These are phyloP conservation scores for Apiotrichum sp. DNA, from an alignment of 1,284 basidiomycete species.

Conservation along the genomic window DNA sequence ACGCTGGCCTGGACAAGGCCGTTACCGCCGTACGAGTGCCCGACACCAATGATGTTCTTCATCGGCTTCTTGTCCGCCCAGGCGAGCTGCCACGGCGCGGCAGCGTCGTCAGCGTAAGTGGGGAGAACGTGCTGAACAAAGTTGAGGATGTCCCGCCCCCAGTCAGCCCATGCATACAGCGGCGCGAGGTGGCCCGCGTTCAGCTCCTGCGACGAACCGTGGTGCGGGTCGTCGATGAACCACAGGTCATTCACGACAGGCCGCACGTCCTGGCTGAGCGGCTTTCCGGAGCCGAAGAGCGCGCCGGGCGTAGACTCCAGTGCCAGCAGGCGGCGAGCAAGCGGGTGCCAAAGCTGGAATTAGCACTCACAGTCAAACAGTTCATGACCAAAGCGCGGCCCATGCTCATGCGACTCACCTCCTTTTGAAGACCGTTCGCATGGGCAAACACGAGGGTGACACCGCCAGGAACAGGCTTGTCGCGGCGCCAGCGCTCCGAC, in stretches of 20 bases:
- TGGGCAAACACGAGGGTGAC: slow-evolving; percentile 67
- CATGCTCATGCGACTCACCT: slow-evolving; percentile 50
- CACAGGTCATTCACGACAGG: slow-evolving; percentile 65
- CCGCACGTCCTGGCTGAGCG: neutral
- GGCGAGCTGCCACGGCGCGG: slow-evolving; percentile 7
- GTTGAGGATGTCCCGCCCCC: slow-evolving; percentile 41
- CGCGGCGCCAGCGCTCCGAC: slow-evolving; percentile 18
- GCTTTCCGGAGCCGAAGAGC: slow-evolving; percentile 2
- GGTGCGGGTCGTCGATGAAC: slow-evolving; percentile 68
- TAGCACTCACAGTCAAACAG: too few species aligned
- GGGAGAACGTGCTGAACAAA: slow-evolving; percentile 50
- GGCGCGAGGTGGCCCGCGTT: slow-evolving; percentile 55
- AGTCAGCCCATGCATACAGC: slow-evolving; percentile 38
- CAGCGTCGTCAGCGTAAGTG: neutral
- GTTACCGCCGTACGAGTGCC: slow-evolving; percentile 76
- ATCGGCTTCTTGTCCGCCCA: slow-evolving; percentile 4
- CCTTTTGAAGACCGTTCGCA: slow-evolving; percentile 77
- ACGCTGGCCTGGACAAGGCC: slow-evolving; percentile 58
- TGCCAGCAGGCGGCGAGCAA: slow-evolving; percentile 50
- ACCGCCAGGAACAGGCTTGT: slow-evolving; percentile 35
- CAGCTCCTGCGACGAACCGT: slow-evolving; percentile 65
- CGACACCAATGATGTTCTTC: slow-evolving; percentile 54
- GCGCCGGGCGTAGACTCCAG: neutral
- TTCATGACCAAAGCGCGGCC: too few species aligned
- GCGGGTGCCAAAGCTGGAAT: slow-evolving; percentile 55